Percentiles rank a stretch among this genome's conserved stretches.
phyloP scores from a whole-genome alignment of 2,329 filamentous ascomycete species.

The Arthrobotrys sphaeroides region DNA sequence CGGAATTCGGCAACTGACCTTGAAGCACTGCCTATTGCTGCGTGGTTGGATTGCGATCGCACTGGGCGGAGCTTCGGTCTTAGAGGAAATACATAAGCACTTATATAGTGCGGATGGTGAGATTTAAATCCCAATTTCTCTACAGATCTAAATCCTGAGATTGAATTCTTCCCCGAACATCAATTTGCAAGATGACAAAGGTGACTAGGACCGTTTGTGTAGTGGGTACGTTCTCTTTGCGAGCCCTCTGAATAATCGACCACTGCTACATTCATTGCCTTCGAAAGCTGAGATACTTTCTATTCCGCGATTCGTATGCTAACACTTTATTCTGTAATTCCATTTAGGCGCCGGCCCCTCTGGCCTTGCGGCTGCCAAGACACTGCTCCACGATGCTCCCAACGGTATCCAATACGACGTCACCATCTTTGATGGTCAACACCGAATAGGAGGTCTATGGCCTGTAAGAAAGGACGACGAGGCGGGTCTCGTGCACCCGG shows the following conservation, averaged over 20 bases:
- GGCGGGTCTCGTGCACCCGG: constrained; percentile 70
- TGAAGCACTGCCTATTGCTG: no score
- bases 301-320: neutral
- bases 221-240: constrained; percentile 62
- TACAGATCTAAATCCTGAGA: neutral
- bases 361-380: constrained; percentile 76
- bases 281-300: constrained; percentile 26
- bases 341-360: constrained; percentile 73
- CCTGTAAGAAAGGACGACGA: constrained; percentile 67
- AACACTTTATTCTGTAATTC: neutral
- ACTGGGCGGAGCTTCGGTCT: no score
- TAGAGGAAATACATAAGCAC: no score
- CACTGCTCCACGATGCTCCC: constrained; percentile 71
- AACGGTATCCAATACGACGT: constrained; percentile 69
- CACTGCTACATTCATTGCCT: no score
- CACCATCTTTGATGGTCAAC: constrained; percentile 74
- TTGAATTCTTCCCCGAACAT: neutral
- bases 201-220: constrained; percentile 67
- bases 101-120: neutral
- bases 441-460: constrained; percentile 81
- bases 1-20: neutral
- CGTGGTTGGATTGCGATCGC: no score
- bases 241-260: neutral
- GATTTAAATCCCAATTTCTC: neutral
- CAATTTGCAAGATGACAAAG: constrained; percentile 37